Percentiles rank a stretch among this genome's conserved stretches.
Evolutionary conservation across 371 early-diverging fungal species (phyloP).

Genomic region (Sporodiniella umbellata): DNA sequence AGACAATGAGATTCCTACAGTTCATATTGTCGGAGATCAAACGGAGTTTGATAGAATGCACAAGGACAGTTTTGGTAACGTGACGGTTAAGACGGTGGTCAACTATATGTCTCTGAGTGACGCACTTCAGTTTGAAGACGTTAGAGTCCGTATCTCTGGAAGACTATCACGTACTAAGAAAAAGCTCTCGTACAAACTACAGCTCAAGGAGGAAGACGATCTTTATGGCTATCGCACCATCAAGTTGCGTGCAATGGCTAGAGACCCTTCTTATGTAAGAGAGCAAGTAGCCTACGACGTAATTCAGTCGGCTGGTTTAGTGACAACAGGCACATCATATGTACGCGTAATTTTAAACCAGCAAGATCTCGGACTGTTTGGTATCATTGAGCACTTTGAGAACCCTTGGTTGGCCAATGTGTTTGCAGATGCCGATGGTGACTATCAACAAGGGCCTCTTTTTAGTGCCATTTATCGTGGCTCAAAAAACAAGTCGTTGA

Average conservation of each 20-base stretch:
- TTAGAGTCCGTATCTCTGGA: slow-evolving; percentile 22
- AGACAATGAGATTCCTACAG: slow-evolving; percentile 27
- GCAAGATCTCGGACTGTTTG: slow-evolving; percentile 16
- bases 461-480: too few relatives aligned
- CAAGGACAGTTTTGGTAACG: slow-evolving; percentile 10
- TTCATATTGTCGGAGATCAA: slow-evolving; percentile 20
- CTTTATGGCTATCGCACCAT: slow-evolving; percentile 42
- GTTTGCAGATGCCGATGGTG: slow-evolving; percentile 6
- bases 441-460: slow-evolving; percentile 8
- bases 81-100: slow-evolving; percentile 6
- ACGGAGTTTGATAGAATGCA: slow-evolving; percentile 16
- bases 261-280: slow-evolving; percentile 43
- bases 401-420: slow-evolving; percentile 17
- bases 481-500: too few relatives aligned
- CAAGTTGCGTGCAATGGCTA: slow-evolving; percentile 43
- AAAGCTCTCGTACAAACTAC: slow-evolving; percentile 21
- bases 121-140: slow-evolving; percentile 10
- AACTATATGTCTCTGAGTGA: slow-evolving; percentile 2
- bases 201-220: slow-evolving; percentile 8
- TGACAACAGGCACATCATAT: slow-evolving; percentile 41
- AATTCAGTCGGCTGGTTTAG: slow-evolving; percentile 38
- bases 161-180: slow-evolving; percentile 18
- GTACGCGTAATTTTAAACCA: too few relatives aligned
- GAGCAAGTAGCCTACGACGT: slow-evolving; percentile 39
- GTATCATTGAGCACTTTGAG: slow-evolving; percentile 18